Evolutionary conservation across 495 filamentous ascomycete genomes (phyloP), one percentile per base, ranked within the genome.

Genomic region (Diplogelasinospora grovesii): DNA sequence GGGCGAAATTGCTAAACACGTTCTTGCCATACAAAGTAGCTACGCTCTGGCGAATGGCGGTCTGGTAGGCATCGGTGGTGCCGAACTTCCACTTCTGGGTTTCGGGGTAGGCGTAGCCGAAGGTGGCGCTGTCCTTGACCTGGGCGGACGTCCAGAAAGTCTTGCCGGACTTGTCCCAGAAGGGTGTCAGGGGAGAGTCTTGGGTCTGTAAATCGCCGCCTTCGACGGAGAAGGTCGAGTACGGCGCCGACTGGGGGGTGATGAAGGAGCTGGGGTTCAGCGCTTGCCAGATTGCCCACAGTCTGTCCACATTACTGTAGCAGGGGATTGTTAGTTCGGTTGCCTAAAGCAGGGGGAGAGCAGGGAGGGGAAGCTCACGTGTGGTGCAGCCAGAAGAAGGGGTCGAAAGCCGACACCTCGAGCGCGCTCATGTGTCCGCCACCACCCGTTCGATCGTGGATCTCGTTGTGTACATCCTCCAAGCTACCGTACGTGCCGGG

Each of bases 281-380:
- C 3, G 69, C 70, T 59, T 89, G 82, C 82, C 82, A 89, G 45
- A 87, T 74, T 3, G 83, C 73, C 52, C 78, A 80, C 39, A 77
- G 54, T 5, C 84, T 69, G 56, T 89, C 85, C 18, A 86, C 68
- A 41, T 61, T 59, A 32, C 50, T 57, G 15, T 10, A 5, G 5
- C 6, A n/a, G 15, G 28, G 26, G n/a, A 16, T 24, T 27, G 6
- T 15, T 9, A 3, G 8, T 18, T 26, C 7, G 4, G 18, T 3
- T 3, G n/a, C 5, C 4, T 18, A 10, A 18, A 7, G 13, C n/a
- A 1, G 30, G 9, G 8, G 8, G 8, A 18, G 4, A 5, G 22
- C 5, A 16, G 20, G 3, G 2, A 1, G 19, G 18, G 14, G 9
- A 10, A n/a, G 37, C 53, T 41, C 70, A 80, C 39, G 68, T 57